Percentiles rank a stretch among this genome's conserved stretches.
Conservation (phyloP, 345 rosid species). For the Carallia pectinifolia region DNA sequence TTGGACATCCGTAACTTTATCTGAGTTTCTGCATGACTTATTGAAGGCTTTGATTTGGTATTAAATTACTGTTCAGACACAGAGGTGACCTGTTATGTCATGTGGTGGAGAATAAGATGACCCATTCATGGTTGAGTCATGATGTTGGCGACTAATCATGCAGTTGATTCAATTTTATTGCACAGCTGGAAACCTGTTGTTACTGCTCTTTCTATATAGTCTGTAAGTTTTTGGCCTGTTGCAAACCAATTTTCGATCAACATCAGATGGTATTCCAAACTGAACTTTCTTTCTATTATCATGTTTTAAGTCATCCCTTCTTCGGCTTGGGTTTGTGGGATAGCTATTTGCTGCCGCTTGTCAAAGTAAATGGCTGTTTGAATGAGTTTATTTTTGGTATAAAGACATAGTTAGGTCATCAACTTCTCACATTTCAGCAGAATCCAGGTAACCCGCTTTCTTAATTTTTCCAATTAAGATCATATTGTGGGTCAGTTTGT, state of each 20-base stretch:
- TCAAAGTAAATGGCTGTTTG: too few species aligned
- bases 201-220: neutral
- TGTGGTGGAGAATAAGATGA: slow-evolving; percentile 24
- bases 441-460: too few species aligned
- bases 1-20: slow-evolving; percentile 92
- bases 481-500: too few species aligned
- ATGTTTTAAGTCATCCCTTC: too few species aligned
- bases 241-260: neutral
- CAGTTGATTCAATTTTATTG: neutral
- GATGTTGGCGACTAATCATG: slow-evolving; percentile 5
- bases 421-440: too few species aligned
- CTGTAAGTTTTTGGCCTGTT: neutral
- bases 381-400: too few species aligned
- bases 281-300: too few species aligned
- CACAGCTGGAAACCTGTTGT: slow-evolving; percentile 14
- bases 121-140: neutral
- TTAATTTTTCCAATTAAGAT: too few species aligned
- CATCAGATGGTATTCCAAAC: too few species aligned
- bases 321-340: too few species aligned
- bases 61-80: neutral
- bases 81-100: slow-evolving; percentile 2
- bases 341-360: too few species aligned
- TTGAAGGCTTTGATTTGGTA: slow-evolving; percentile 7
- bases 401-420: too few species aligned
- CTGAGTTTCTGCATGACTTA: slow-evolving; percentile 24